Conservation (phyloP, 257 asterid genomes). For the Capsicum chinense region DNA sequence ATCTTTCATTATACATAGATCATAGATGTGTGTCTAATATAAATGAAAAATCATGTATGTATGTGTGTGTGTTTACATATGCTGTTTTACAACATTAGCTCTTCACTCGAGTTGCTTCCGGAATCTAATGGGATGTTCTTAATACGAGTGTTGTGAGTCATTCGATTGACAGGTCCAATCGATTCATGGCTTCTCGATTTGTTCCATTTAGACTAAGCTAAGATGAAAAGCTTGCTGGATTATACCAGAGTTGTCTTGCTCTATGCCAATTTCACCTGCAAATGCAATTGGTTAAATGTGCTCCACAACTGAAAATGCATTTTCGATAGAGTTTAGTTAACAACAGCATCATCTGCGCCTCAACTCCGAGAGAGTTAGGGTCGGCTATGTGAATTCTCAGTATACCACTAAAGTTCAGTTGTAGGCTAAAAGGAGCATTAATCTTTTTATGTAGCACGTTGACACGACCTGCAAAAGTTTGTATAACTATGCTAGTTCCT, state of each 20-base stretch:
- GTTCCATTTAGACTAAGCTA: slow-evolving; percentile 24
- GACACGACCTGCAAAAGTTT: not conserved
- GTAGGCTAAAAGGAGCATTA: not conserved
- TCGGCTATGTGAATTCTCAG: not conserved
- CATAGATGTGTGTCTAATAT: not conserved
- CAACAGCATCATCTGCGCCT: not conserved
- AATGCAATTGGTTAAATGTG: slow-evolving; percentile 12
- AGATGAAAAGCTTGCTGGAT: not conserved
- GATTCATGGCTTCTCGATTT: slow-evolving; percentile 24
- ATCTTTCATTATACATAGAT: slow-evolving; percentile 2
- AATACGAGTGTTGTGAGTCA: not conserved
- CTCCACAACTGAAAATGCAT: not conserved
- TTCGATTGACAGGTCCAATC: slow-evolving; percentile 6
- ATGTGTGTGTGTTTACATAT: not conserved
- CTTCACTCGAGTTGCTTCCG: not conserved
- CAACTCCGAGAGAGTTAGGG: not conserved
- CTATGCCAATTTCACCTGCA: slow-evolving; percentile 21
- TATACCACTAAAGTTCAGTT: not conserved
- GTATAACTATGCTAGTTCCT: not conserved
- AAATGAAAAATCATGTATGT: not conserved
- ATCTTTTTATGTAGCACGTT: not conserved
- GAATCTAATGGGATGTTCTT: not conserved
- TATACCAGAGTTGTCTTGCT: not conserved
- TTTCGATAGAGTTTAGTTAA: not conserved
- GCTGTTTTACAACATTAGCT: not conserved